phyloP scores from a whole-genome alignment of 495 filamentous ascomycete species.

The Neurospora sp. region DNA sequence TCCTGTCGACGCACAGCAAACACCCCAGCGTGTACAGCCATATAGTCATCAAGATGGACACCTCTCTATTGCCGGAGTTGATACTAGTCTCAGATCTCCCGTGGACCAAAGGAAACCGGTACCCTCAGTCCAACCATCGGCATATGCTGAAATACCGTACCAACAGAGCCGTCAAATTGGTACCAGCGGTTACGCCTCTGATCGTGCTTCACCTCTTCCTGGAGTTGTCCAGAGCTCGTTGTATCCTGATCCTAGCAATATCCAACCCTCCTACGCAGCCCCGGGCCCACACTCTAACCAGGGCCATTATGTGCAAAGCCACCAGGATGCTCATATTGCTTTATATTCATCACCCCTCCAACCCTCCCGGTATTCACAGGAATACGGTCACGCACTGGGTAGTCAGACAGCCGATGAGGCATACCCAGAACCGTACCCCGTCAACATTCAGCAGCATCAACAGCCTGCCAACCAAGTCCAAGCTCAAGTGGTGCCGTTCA shows the following conservation, averaged over 20 bases:
- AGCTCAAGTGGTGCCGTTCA: constrained; percentile 7
- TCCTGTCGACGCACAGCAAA: not conserved
- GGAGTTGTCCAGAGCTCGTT: not conserved
- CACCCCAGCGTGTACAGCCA: not conserved
- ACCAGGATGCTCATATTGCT: not conserved
- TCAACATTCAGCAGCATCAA: not conserved
- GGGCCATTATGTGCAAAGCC: not conserved
- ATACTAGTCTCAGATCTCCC: not conserved
- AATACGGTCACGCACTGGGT: not conserved
- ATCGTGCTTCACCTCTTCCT: not conserved
- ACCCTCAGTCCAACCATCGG: not conserved
- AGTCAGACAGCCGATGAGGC: not conserved
- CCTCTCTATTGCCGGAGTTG: not conserved
- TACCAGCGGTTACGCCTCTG: not conserved
- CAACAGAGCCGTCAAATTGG: not conserved
- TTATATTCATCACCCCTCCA: not conserved
- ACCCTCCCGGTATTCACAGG: not conserved
- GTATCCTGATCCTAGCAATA: not conserved
- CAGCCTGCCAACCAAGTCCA: not conserved
- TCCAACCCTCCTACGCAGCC: not conserved
- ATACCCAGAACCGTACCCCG: not conserved
- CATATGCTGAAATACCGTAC: not conserved
- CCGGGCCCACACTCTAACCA: not conserved
- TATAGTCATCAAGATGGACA: not conserved
- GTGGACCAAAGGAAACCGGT: not conserved